Percentiles rank a stretch among this genome's conserved stretches.
Conservation (phyloP, 345 rosid genomes). For the Arabis alpina region DNA sequence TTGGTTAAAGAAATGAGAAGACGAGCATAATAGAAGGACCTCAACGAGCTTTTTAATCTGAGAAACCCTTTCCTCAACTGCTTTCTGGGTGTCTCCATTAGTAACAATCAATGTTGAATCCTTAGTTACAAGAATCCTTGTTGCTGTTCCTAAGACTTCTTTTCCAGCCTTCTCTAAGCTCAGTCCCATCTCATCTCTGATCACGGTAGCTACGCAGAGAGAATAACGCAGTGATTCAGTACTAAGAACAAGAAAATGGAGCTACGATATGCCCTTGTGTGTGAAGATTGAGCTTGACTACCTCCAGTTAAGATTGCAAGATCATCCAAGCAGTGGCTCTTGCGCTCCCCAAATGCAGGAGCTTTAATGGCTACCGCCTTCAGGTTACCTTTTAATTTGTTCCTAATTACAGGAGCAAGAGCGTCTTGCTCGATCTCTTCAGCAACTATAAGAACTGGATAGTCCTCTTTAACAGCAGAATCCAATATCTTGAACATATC, state of each 20-base stretch:
- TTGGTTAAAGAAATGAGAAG: slow-evolving; percentile 16
- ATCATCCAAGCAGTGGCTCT: slow-evolving; percentile 90
- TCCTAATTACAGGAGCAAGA: slow-evolving; percentile 78
- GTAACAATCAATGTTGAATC: slow-evolving; percentile 83
- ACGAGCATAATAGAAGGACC: slow-evolving; percentile 48
- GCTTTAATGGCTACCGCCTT: slow-evolving; percentile 89
- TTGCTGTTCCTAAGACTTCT: slow-evolving; percentile 79
- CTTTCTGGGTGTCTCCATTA: slow-evolving; percentile 66
- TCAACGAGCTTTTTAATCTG: slow-evolving; percentile 66
- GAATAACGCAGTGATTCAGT: slow-evolving; percentile 20
- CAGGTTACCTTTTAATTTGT: slow-evolving; percentile 78
- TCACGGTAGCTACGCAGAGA: slow-evolving; percentile 65
- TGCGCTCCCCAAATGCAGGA: slow-evolving; percentile 89
- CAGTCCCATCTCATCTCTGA: slow-evolving; percentile 82
- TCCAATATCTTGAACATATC: slow-evolving; percentile 89
- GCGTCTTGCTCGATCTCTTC: slow-evolving; percentile 83
- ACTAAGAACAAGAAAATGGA: slow-evolving; percentile 2
- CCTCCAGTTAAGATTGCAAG: slow-evolving; percentile 95
- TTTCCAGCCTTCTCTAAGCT: slow-evolving; percentile 73
- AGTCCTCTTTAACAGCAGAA: slow-evolving; percentile 81
- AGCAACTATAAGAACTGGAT: slow-evolving; percentile 76
- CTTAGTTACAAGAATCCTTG: slow-evolving; percentile 70
- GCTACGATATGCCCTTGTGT: not conserved
- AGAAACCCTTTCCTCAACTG: slow-evolving; percentile 76
- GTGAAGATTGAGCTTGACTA: slow-evolving; percentile 32